Base-by-base conservation (phyloP, 495 filamentous ascomycete genomes). In the Friedmanniomyces endolithicus region DNA sequence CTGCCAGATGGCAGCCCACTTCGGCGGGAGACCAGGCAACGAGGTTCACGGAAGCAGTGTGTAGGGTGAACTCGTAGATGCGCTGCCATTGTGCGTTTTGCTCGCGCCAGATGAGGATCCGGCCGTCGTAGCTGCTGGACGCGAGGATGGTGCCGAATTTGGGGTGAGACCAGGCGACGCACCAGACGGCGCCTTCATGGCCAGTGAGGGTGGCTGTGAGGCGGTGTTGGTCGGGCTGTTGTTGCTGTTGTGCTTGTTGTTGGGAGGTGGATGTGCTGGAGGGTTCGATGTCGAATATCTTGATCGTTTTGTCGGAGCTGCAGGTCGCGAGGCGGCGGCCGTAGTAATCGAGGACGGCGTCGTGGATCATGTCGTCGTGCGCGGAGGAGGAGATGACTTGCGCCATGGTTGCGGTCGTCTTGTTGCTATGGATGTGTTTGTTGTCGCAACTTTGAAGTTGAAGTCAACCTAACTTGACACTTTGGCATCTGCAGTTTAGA, bases 301-400 rank as follows among this genome's bases (percentile, higher is more conserved):
- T 97, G 74, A 99, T 94, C 47, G 90, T 97, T 68, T 88, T 88
- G 71, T 99, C 92, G 52, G 90, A 95, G 20, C 89, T 95, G 70
- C 92, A 97, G 62, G 92, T 99, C 57, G 92, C 92, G 64, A 99
- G 82, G 62, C 90, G 83, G 57, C 92, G 84, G 63, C 92, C 92
- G 71, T 97, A 99, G 73, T 97, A 97, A 70, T 99, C 94, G 60
- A 99, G 83, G 52, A 89, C 88, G 51, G 90, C 92, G 80, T 97
- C 92, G 65, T 97, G 92, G 77, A 98, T 96, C 90, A 98, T 97
- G 69, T 95, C 90, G 83, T 97, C 94, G 72, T 98, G 92, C 66
- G 87, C 85, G 56, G 87, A 87, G 70, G 90, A 90, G 39, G 87
- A 81, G 66, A 90, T 89, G 60, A 88, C 80, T 77, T 94, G 87